These are phyloP conservation scores for Hirsutella minnesotensis DNA, from an alignment of 2,329 filamentous ascomycete genomes.

Conservation along the genomic window DNA sequence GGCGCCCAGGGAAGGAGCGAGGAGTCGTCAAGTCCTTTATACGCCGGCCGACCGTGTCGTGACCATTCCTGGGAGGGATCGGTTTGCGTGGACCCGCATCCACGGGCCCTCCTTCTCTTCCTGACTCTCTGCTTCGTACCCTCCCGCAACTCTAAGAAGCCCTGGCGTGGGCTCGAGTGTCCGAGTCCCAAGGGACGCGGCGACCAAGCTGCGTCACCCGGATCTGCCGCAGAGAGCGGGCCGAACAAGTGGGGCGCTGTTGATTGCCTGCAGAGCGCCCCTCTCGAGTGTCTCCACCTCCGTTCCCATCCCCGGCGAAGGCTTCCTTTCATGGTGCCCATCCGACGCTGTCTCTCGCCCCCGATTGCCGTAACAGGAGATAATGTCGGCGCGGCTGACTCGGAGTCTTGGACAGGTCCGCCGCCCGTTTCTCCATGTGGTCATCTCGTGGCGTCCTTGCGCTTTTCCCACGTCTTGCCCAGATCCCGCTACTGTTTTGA, in stretches of 20 bases:
- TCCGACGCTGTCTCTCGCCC: neutral
- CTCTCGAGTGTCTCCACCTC: no score
- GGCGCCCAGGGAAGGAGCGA: neutral
- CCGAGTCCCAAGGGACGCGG: no score
- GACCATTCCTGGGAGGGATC: neutral
- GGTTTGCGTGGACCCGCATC: neutral
- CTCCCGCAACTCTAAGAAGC: neutral
- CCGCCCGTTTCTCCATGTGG: neutral
- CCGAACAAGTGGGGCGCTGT: no score
- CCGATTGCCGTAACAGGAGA: neutral
- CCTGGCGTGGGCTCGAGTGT: neutral
- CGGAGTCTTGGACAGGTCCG: neutral
- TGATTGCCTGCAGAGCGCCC: no score
- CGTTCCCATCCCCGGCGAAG: no score
- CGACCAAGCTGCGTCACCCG: no score
- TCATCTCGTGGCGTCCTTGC: neutral
- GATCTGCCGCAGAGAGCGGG: no score
- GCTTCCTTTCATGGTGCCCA: no score
- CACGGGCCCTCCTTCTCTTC: neutral
- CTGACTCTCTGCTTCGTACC: neutral
- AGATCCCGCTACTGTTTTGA: neutral
- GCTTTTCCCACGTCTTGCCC: neutral
- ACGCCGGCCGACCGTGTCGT: no score
- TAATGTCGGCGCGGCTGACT: neutral
- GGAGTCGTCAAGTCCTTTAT: neutral